Conservation (phyloP, 192 early-diverging fungal genomes). For the Glomus cerebriforme region DNA sequence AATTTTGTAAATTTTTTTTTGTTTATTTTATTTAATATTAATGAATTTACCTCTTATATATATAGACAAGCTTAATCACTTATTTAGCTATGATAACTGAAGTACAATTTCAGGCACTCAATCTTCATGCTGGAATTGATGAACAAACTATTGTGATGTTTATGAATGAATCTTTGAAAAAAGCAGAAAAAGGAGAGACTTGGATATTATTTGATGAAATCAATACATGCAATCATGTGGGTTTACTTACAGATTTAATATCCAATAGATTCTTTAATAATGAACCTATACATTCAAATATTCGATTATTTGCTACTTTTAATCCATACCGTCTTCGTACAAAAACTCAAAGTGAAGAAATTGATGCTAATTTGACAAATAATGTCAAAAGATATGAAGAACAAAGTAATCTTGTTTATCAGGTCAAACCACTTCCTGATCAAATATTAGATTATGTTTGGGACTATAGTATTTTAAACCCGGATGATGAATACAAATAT, state of each 20-base stretch:
- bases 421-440: conserved; percentile 3
- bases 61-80: background rate
- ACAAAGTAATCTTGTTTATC: background rate
- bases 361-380: background rate
- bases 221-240: background rate
- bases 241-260: background rate
- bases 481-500: background rate
- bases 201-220: background rate
- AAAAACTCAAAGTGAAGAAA: background rate
- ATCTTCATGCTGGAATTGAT: background rate
- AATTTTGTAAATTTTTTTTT: background rate
- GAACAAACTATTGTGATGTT: background rate
- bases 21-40: background rate
- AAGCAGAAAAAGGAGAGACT: background rate
- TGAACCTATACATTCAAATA: background rate
- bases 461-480: background rate
- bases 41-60: background rate
- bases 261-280: background rate
- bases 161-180: background rate
- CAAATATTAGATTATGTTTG: conserved; percentile 6
- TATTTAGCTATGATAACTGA: background rate
- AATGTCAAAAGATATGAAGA: background rate
- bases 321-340: background rate
- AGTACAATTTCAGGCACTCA: background rate
- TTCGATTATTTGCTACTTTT: background rate